Conservation (phyloP, 2,329 filamentous ascomycete species). For the Pseudogymnoascus verrucosus region DNA sequence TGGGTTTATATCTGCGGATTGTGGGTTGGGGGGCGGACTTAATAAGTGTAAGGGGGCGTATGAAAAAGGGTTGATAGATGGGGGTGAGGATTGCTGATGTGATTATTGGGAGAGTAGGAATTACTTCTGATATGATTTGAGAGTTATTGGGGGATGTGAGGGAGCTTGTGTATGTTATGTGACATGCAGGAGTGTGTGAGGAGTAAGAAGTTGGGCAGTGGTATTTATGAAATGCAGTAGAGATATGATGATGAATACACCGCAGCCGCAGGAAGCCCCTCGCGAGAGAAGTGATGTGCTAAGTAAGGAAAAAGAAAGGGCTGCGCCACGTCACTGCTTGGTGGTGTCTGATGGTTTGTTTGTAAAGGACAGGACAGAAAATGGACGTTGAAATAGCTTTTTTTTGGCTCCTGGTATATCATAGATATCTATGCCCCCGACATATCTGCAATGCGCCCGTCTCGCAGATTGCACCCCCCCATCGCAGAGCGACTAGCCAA, state of each 20-base stretch:
- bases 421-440: not conserved
- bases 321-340: too few species aligned
- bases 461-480: not conserved
- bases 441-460: too few species aligned
- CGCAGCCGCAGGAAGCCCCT: not conserved
- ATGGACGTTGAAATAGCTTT: not conserved
- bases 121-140: not conserved
- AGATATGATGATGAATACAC: not conserved
- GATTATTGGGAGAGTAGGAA: not conserved
- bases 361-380: not conserved
- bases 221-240: not conserved
- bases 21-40: not conserved
- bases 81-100: not conserved
- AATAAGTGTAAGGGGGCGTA: not conserved
- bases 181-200: not conserved
- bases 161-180: not conserved
- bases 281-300: not conserved
- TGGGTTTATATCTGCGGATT: not conserved
- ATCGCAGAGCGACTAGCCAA: not conserved
- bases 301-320: not conserved
- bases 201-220: not conserved
- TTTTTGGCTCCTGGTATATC: not conserved
- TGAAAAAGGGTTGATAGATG: not conserved
- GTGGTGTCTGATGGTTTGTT: too few species aligned
- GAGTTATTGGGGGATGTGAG: not conserved